phyloP scores from a whole-genome alignment of 83 land plant genomes.

The Picea engelmannii region DNA sequence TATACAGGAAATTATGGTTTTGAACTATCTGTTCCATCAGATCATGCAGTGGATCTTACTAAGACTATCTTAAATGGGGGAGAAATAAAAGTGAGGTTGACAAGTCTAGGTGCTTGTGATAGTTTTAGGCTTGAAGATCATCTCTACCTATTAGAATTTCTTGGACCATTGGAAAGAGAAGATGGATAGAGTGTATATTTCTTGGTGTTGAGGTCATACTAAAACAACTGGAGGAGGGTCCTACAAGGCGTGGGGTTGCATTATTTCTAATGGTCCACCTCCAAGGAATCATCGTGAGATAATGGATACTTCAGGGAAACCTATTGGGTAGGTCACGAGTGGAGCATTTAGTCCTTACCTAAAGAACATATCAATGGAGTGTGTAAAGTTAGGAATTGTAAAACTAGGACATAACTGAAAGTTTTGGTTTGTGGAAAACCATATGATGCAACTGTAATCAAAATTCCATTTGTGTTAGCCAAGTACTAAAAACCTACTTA shows the following conservation, averaged over 20 bases:
- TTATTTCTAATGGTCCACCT: constrained; percentile 88
- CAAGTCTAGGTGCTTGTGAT: constrained; percentile 93
- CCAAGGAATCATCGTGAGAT: constrained; percentile 89
- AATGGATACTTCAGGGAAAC: constrained; percentile 48
- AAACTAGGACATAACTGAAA: constrained; percentile 78
- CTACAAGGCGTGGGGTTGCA: constrained; percentile 44
- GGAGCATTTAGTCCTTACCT: constrained; percentile 98
- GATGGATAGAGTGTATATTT: constrained; percentile 92
- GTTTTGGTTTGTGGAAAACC: constrained; percentile 75
- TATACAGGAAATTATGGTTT: constrained; percentile 99
- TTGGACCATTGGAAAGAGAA: constrained; percentile 97
- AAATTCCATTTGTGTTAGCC: constrained; percentile 92
- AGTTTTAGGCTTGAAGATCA: constrained; percentile 97
- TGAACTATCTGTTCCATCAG: constrained; percentile 92
- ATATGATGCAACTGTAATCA: constrained; percentile 76
- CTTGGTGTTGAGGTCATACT: constrained; percentile 87
- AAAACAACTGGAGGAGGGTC: constrained; percentile 87
- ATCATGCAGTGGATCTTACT: constrained; percentile 80
- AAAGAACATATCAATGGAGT: constrained; percentile 98
- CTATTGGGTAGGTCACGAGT: constrained; percentile 90
- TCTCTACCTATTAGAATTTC: constrained; percentile 84
- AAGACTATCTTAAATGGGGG: constrained; percentile 85
- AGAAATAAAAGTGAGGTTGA: constrained; percentile 76
- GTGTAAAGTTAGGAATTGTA: constrained; percentile 87
- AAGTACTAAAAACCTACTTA: constrained; percentile 80